Percentiles rank a stretch among this genome's conserved stretches.
Conservation (phyloP, 352 stramenopile species). For the Peronosclerospora sorghi region DNA sequence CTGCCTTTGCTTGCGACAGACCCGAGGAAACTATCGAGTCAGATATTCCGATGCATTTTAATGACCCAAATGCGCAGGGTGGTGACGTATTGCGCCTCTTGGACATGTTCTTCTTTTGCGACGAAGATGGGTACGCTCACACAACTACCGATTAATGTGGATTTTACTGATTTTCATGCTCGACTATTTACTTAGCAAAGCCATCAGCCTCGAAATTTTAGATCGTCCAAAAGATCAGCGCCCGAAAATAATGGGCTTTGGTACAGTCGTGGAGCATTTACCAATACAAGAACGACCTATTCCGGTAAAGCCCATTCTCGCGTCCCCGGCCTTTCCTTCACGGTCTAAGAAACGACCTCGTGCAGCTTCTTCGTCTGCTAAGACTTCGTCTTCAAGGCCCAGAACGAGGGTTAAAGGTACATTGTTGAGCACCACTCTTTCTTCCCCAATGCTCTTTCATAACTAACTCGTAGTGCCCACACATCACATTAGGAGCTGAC, state of each 20-base stretch:
- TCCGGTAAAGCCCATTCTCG: conserved; percentile 55
- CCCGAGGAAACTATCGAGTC: conserved; percentile 47
- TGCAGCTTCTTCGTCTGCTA: conserved; percentile 28
- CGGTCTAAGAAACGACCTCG: conserved; percentile 60
- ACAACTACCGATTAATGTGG: neutral
- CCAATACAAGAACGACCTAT: conserved; percentile 45
- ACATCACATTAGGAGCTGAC: conserved; percentile 1
- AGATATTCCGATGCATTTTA: conserved; percentile 53
- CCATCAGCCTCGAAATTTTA: conserved; percentile 71
- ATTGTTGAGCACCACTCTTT: neutral
- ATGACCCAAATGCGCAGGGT: conserved; percentile 53
- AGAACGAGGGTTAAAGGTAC: conserved; percentile 14
- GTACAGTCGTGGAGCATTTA: conserved; percentile 67
- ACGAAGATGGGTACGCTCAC: conserved; percentile 56
- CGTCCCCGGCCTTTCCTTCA: conserved; percentile 63
- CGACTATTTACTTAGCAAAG: conserved; percentile 27
- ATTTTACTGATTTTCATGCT: neutral
- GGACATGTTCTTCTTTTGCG: conserved; percentile 82
- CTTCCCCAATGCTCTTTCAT: neutral
- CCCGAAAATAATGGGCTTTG: conserved; percentile 76
- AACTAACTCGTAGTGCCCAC: neutral
- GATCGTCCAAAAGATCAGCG: conserved; percentile 64
- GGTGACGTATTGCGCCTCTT: conserved; percentile 62
- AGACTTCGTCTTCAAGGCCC: conserved; percentile 12
- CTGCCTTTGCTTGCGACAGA: conserved; percentile 10